Base-by-base conservation (phyloP, 805 yeast species). In the Torulaspora delbrueckii region DNA sequence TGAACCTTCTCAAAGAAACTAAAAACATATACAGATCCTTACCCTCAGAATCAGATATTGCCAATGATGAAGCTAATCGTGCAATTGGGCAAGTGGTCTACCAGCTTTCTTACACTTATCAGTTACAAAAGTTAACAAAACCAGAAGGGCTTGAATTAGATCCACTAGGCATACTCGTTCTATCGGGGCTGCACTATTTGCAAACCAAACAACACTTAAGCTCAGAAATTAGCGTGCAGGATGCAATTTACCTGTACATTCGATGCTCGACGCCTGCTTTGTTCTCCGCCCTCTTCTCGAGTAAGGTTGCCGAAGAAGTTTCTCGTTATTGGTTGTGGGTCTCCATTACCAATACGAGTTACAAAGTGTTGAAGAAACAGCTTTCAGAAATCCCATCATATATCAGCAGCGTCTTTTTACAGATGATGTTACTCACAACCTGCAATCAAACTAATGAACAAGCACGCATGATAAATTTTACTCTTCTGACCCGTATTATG, bases 401-500 rank as follows among this genome's bases (percentile, higher is more conserved):
- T 34, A 59, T 69, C 14, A 53, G 73, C 24, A 58, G 53, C 26
- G 54, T 68, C 7, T 76, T 68, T 48, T 59, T 79, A 13, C 77
- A 75, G 55, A 57, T 69, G 30, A 52, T 76, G 27, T 60, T 77
- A 24, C 57, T 65, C 25, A 59, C 66, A 27, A 60, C 70, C 4
- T 69, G 75, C 4, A 55, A 60, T 4, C 57, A 67, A 27, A 55
- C 65, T 1, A 63, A 68, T 45, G 69, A 74, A 28, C 63, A 71
- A 31, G 58, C 62, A 39, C 62, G 76, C 53, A 58, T 63, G 52
- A 68, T 78, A 25, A 69, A 74, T 8, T 77, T 80, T 55, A 81
- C 90, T 0, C 67, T 86, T 35, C 64, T 87, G 28, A 79, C 85
- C 1, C 80, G 81, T 53, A 57, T 86, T 1, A 66, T 91, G 53